Evolutionary conservation across 2,329 filamentous ascomycete genomes (phyloP).

Genomic region (Blastomyces gilchristii): DNA sequence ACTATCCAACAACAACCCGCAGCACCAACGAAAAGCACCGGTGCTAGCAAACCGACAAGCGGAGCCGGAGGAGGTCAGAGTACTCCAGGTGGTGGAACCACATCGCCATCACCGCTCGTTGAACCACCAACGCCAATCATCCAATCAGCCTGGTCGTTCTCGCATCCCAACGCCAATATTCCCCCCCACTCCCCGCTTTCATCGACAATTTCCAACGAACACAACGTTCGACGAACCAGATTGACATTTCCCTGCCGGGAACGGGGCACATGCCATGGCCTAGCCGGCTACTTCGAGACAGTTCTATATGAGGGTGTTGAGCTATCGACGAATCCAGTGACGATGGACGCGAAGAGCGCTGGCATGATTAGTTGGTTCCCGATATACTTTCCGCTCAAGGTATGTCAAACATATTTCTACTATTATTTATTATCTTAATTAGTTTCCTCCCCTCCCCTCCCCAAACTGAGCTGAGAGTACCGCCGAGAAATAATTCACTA

Average conservation of each 20-base stretch:
- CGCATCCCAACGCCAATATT: conserved; percentile 33
- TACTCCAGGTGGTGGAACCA: conserved; percentile 12
- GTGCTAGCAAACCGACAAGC: not conserved
- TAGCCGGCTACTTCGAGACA: conserved; percentile 93
- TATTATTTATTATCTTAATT: not conserved
- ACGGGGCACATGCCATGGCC: conserved; percentile 75
- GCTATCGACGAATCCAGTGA: conserved; percentile 83
- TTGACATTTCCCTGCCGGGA: conserved; percentile 68
- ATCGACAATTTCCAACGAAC: conserved; percentile 64
- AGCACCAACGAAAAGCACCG: conserved; percentile 1
- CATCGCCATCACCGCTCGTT: conserved; percentile 21
- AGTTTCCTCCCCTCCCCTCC: too few relatives aligned
- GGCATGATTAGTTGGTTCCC: conserved; percentile 99
- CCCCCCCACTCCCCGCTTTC: conserved; percentile 24
- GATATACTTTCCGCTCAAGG: conserved; percentile 94
- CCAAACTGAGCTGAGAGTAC: too few relatives aligned
- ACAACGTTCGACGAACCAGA: conserved; percentile 74
- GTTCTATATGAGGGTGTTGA: conserved; percentile 82
- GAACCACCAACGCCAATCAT: conserved; percentile 31
- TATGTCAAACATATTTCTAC: conserved; percentile 33
- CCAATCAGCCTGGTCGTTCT: conserved; percentile 37
- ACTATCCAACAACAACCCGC: conserved; percentile 28
- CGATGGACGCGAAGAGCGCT: conserved; percentile 83
- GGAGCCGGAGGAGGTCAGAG: not conserved
- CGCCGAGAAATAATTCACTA: too few relatives aligned